phyloP scores from a whole-genome alignment of 164 flowering plant species.

The Vitis vinifera region DNA sequence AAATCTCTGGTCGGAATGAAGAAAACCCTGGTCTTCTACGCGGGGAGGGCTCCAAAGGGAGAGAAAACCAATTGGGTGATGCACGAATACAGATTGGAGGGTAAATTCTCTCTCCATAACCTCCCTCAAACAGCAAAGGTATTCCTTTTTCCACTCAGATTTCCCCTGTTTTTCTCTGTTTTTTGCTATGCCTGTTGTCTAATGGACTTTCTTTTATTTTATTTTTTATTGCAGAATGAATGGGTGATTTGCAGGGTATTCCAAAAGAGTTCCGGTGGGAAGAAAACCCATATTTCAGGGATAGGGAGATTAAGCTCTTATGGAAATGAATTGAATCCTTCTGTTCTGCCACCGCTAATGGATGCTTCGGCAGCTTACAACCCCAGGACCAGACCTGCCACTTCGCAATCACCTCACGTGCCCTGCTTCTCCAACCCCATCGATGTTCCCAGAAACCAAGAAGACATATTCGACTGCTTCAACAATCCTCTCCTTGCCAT shows the following conservation, averaged over 20 bases:
- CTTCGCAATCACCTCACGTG: conserved; percentile 45
- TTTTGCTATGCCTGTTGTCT: conserved; percentile 1
- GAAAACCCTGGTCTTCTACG: conserved; percentile 93
- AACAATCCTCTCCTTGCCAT: conserved; percentile 28
- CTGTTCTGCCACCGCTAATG: conserved; percentile 65
- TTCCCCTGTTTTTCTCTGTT: conserved; percentile 13
- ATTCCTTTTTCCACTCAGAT: conserved; percentile 8
- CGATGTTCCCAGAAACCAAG: conserved; percentile 22
- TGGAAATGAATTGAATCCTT: conserved; percentile 38
- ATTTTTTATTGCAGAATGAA: conserved; percentile 62
- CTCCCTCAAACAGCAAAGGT: conserved; percentile 79
- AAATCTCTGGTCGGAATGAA: conserved; percentile 89
- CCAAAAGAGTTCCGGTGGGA: conserved; percentile 76
- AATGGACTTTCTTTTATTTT: neutral
- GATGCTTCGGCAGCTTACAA: conserved; percentile 46
- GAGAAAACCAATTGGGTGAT: conserved; percentile 88
- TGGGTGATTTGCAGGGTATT: conserved; percentile 97
- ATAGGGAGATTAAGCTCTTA: conserved; percentile 36
- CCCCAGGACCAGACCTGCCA: conserved; percentile 16
- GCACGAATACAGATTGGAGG: conserved; percentile 91
- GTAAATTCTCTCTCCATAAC: conserved; percentile 61
- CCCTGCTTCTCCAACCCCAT: conserved; percentile 79
- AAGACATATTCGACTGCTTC: conserved; percentile 15
- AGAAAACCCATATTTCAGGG: conserved; percentile 63
- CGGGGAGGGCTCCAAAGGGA: conserved; percentile 96